Percentiles rank a stretch among this genome's conserved stretches.
These are phyloP conservation scores for Physcia stellaris DNA, from an alignment of 495 filamentous ascomycete genomes.

Conservation along the genomic window DNA sequence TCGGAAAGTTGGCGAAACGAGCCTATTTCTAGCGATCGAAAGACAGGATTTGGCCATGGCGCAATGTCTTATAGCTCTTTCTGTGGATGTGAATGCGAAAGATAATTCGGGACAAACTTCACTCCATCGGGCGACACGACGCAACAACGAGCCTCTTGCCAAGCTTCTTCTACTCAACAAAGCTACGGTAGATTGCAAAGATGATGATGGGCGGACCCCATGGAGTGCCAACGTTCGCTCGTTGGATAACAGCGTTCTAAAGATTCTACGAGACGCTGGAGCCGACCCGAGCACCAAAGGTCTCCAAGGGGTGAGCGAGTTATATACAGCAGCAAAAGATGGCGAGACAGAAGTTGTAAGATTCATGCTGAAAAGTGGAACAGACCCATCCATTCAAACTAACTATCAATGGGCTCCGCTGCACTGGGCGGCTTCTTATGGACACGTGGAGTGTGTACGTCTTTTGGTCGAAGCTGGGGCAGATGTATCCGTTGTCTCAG, in stretches of 20 bases:
- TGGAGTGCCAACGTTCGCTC: slow-evolving; percentile 11
- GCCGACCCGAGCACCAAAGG: slow-evolving; percentile 11
- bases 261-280: slow-evolving; percentile 9
- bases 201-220: slow-evolving; percentile 12
- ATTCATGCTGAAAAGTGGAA: slow-evolving; percentile 12
- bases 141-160: slow-evolving; percentile 5
- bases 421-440: slow-evolving; percentile 6
- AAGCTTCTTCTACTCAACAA: slow-evolving; percentile 3
- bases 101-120: slow-evolving; percentile 60
- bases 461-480: slow-evolving; percentile 57
- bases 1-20: too few relatives aligned
- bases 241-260: slow-evolving; percentile 5
- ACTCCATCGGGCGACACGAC: slow-evolving; percentile 9
- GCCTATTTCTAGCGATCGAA: too few relatives aligned
- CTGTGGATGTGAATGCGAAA: slow-evolving; percentile 40
- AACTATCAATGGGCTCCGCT: slow-evolving; percentile 9
- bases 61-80: background rate
- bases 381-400: slow-evolving; percentile 11
- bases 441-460: slow-evolving; percentile 22
- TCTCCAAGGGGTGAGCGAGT: slow-evolving; percentile 5
- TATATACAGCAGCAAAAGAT: slow-evolving; percentile 11
- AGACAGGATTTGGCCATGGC: background rate
- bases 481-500: slow-evolving; percentile 35
- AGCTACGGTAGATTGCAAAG: slow-evolving; percentile 5
- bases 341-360: slow-evolving; percentile 7